Percentiles rank a stretch among this genome's conserved stretches.
phyloP scores from a whole-genome alignment of 1,284 basidiomycete genomes.

The Moniliophthora roreri region DNA sequence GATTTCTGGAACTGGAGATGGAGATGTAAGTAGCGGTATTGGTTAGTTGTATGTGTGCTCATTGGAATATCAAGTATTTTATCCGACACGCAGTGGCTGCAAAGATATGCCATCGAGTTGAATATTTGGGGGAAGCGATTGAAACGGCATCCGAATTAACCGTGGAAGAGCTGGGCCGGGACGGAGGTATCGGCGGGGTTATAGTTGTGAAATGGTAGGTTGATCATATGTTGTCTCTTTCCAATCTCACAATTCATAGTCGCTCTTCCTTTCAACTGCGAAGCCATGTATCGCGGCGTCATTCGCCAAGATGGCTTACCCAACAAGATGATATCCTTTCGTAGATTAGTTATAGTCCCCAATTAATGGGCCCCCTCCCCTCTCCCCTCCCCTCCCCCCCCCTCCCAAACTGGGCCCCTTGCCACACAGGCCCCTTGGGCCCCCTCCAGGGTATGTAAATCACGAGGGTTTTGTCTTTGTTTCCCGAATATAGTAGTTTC shows the following conservation, averaged over 20 bases:
- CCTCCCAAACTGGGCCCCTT: no score
- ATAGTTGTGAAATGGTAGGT: slow-evolving; percentile 66
- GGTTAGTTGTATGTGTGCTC: slow-evolving; percentile 8
- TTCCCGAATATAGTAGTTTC: neutral
- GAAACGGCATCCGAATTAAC: slow-evolving; percentile 52
- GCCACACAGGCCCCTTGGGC: no score
- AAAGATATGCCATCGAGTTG: slow-evolving; percentile 67
- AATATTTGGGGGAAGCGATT: slow-evolving; percentile 57
- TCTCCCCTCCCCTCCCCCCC: no score
- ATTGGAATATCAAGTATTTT: slow-evolving; percentile 55
- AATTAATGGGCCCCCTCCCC: no score
- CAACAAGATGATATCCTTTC: slow-evolving; percentile 60
- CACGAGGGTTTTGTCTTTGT: neutral
- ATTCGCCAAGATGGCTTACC: slow-evolving; percentile 65
- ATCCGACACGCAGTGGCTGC: slow-evolving; percentile 69
- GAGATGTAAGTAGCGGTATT: slow-evolving; percentile 56
- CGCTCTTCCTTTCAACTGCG: slow-evolving; percentile 68
- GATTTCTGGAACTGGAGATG: slow-evolving; percentile 80
- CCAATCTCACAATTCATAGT: no score
- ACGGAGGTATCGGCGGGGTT: slow-evolving; percentile 69
- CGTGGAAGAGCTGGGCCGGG: slow-evolving; percentile 52
- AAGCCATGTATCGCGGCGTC: slow-evolving; percentile 81
- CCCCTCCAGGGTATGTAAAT: neutral
- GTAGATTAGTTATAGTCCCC: no score
- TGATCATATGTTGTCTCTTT: no score